Evolutionary conservation across 1,284 basidiomycete species (phyloP), one percentile per base, ranked within the genome.

Genomic region (Testicularia cyperi): DNA sequence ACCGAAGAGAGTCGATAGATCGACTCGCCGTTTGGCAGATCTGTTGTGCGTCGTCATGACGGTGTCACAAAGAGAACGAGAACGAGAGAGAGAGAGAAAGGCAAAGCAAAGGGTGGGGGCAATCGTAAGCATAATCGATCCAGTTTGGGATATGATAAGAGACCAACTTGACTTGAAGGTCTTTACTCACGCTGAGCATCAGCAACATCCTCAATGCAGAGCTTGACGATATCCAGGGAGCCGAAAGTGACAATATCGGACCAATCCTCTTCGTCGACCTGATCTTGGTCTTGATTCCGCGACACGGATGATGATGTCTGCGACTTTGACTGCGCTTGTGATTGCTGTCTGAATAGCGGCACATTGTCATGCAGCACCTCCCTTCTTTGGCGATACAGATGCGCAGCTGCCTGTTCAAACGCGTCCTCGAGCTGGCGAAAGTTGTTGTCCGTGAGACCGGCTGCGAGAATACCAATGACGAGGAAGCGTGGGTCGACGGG

Each of bases 161-260:
- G 26, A 14, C 5, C 16, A 20, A 18, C 9, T n/a, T n/a, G n/a
- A n/a, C n/a, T n/a, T n/a, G 19, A 6, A 5, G 20, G 24, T 4
- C 2, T 16, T 3, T 13, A 42, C 62, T 28, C 34, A 65, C 63
- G 38, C 48, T 62, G 57, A 3, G 47, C 44, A 30, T 62, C 49
- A 24, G 45, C 38, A 0, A 58, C 38, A 3, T 57, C 43, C 4
- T 33, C 21, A 13, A 66, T 14, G 14, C 53, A 48, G 0, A 21
- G 22, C 13, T 38, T 21, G n/a, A 44, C 44, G 9, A 40, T 6
- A 4, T 35, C 33, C 3, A 44, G 22, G 10, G 38, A 36, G 6
- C 46, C 53, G 10, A 62, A 57, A 13, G 42, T 31, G 10, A 47
- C 19, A 15, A 66, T 29, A 27, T 66, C 63, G 1, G 25, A 19